phyloP scores from a whole-genome alignment of 495 filamentous ascomycete genomes.

The Filosporella fistucella region DNA sequence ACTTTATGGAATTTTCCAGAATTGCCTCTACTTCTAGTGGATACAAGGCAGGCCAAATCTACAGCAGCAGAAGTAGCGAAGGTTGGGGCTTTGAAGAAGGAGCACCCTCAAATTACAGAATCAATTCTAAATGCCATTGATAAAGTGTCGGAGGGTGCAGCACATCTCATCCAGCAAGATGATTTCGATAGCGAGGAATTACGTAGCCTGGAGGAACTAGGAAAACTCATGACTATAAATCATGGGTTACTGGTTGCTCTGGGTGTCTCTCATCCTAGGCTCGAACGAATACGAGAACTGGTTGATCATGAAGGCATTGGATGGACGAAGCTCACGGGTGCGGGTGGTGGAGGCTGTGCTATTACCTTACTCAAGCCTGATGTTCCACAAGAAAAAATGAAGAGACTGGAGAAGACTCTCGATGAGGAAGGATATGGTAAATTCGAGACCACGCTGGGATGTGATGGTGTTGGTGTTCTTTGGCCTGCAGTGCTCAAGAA shows the following conservation, averaged over 20 bases:
- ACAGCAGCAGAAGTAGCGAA: conserved; percentile 83
- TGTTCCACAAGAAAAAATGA: conserved; percentile 41
- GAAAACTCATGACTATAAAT: conserved; percentile 86
- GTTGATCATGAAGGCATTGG: conserved; percentile 87
- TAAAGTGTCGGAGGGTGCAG: conserved; percentile 69
- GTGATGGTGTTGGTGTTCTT: conserved; percentile 87
- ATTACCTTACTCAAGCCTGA: conserved; percentile 80
- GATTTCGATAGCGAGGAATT: conserved; percentile 56
- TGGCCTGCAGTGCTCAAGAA: conserved; percentile 84
- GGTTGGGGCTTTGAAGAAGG: conserved; percentile 64
- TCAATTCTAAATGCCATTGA: conserved; percentile 80
- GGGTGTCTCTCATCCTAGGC: conserved; percentile 87
- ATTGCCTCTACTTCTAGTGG: conserved; percentile 81
- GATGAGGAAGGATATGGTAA: conserved; percentile 72
- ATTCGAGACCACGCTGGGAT: conserved; percentile 84
- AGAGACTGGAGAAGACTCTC: conserved; percentile 60
- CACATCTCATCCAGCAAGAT: conserved; percentile 60
- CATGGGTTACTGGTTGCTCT: conserved; percentile 84
- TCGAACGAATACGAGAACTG: conserved; percentile 88
- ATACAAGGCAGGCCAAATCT: conserved; percentile 78
- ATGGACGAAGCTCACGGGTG: conserved; percentile 96
- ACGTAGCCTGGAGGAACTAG: conserved; percentile 60
- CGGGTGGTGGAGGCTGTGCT: conserved; percentile 90
- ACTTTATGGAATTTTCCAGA: conserved; percentile 82
- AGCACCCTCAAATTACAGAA: conserved; percentile 68